Evolutionary conservation across 148 eudicot species (phyloP), one percentile per base, ranked within the genome.

Genomic region (Oxyria digyna): DNA sequence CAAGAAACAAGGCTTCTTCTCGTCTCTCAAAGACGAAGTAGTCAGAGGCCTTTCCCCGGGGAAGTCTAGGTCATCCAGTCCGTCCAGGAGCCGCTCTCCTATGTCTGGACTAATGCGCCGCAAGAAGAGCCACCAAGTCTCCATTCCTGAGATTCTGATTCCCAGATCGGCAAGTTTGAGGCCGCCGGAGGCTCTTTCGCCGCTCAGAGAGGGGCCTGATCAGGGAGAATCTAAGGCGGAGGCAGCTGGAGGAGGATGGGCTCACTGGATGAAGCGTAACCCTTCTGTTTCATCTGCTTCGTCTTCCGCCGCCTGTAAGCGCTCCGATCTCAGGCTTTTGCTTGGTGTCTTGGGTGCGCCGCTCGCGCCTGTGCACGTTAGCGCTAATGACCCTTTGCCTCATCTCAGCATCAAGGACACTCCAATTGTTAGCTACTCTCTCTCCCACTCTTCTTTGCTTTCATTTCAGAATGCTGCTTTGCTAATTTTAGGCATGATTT

Each of bases 301-400:
- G 4, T 38, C 75, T 20, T 72, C 76, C 62, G 75, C 73, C 20
- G 72, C 80, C 3, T 79, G 80, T 29, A 77, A 73, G 29, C 77
- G 89, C 77, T 85, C 97, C 40, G 96, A 89, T 90, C 90, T 90
- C 73, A 83, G 98, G 81, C 74, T 93, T 62, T 46, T 93, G 79
- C 82, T 93, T 21, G 91, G 98, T 3, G 96, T 93, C 1, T 69
- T 93, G 83, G 98, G 98, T 78, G 98, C 96, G 49, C 98, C 98
- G 27, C 86, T 92, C 23, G 96, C 91, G 14, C 96, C 96, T 52
- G 91, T 93, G 71, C 88, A 89, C 69, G 95, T 93, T 72, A 81
- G 80, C 79, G 62, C 73, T 63, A 74, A 1, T 21, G 91, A 87
- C 15, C 89, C 94, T 12, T 33, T 87, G 69, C 94, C 96, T 75